A percentile compares a stretch with the other conserved stretches of the same genome.
phyloP scores from a whole-genome alignment of 1,139 yeast genomes.

The Candida mesenterica region DNA sequence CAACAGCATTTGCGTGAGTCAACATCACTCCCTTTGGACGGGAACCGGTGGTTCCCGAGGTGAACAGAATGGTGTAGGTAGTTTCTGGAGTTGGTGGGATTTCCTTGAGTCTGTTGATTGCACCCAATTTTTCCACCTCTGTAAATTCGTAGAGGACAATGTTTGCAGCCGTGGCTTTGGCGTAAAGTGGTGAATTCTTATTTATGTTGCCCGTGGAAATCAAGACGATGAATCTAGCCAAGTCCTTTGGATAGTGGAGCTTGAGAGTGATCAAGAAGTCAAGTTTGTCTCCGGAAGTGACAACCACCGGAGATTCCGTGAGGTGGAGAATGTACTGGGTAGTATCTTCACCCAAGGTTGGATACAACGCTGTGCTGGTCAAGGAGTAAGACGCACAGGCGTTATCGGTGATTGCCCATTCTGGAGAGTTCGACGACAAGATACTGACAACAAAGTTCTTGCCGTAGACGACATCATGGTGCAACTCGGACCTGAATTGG shows the following conservation, averaged over 20 bases:
- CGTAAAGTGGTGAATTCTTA: slow-evolving; percentile 13
- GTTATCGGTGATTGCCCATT: slow-evolving; percentile 62
- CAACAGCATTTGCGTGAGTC: slow-evolving; percentile 29
- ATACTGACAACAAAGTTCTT: slow-evolving; percentile 50
- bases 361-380: slow-evolving; percentile 61
- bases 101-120: slow-evolving; percentile 17
- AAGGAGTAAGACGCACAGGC: slow-evolving; percentile 54
- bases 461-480: slow-evolving; percentile 24
- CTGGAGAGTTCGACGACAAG: slow-evolving; percentile 54
- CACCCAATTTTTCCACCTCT: slow-evolving; percentile 30
- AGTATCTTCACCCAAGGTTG: slow-evolving; percentile 61
- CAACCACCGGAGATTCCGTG: slow-evolving; percentile 57
- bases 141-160: slow-evolving; percentile 31
- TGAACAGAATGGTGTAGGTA: slow-evolving; percentile 28
- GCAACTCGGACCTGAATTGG: slow-evolving; percentile 33
- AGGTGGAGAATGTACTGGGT: slow-evolving; percentile 56
- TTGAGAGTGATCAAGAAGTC: slow-evolving; percentile 39
- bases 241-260: slow-evolving; percentile 20
- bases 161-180: slow-evolving; percentile 21
- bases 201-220: slow-evolving; percentile 48
- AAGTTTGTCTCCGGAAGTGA: slow-evolving; percentile 48
- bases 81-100: slow-evolving; percentile 24
- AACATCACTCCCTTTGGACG: slow-evolving; percentile 40
- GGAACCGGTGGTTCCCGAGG: slow-evolving; percentile 40
- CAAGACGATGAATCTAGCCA: slow-evolving; percentile 26